Base-by-base conservation (phyloP, 768 basidiomycete genomes). In the Amanita molliuscula region DNA sequence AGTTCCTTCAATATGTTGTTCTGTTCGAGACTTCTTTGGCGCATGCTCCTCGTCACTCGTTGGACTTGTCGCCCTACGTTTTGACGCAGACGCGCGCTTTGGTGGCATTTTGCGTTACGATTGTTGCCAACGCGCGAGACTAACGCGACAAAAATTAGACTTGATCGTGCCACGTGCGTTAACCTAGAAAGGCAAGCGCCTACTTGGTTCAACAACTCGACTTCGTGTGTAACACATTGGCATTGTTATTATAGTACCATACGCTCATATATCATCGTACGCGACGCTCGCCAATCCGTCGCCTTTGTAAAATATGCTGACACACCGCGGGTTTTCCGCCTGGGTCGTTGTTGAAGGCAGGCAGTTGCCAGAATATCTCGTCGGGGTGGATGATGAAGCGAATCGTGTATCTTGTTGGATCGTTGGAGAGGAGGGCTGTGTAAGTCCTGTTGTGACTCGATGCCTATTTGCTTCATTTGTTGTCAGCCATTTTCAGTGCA, bases 321-420 rank as follows among this genome's bases (percentile, higher is more conserved):
- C 70, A 0, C 74, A 77, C 61, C 73, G 75, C 15, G 78, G 73
- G 5, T 85, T 84, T 63, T 81, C 81, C 11, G 82, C 84, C 20
- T 87, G 84, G 79, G 79, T 88, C 47, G 67, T 69, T 31, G 74
- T 71, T 35, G 73, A 77, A 28, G 76, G 73, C 4, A 55, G 68
- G 49, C 58, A 62, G 9, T 57, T 85, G 9, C 71, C 67, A 4
- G 82, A 84, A 61, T 78, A 81, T 60, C 62, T 81, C n/a, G 67
- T 74, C 6, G 69, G 74, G 5, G 62, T 76, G 26, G 77, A 83
- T 48, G 54, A 59, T 4, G 62, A 64, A 4, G 55, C 61, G 4
- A 61, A 75, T 52, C 68, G 67, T 7, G 73, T 81, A 6, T 77
- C 77, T 4, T 86, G 85, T 58, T 86, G 82, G 82, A 77, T 87